phyloP scores from a whole-genome alignment of 2,329 filamentous ascomycete genomes.

The Nothopassalora personata region DNA sequence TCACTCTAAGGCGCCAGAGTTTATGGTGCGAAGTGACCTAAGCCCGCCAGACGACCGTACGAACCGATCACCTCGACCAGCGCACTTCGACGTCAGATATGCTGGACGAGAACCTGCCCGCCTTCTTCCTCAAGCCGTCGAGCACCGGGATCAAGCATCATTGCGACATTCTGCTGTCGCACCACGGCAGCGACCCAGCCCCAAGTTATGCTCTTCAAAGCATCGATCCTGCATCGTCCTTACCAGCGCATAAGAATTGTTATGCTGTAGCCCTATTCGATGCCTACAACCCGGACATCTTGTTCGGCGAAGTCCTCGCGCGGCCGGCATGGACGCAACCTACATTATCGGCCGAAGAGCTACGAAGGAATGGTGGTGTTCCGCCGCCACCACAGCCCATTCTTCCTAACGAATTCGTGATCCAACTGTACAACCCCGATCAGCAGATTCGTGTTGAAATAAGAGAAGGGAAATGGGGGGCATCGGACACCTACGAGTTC shows the following conservation, averaged over 20 bases:
- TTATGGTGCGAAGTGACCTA: neutral
- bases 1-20: neutral
- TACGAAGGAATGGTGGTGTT: constrained; percentile 63
- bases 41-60: neutral
- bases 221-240: constrained; percentile 57
- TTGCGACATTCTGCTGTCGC: constrained; percentile 52
- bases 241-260: constrained; percentile 66
- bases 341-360: constrained; percentile 72
- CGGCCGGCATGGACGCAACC: constrained; percentile 82
- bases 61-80: neutral
- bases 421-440: constrained; percentile 92
- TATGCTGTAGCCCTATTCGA: constrained; percentile 86
- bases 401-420: constrained; percentile 70
- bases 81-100: neutral
- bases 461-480: constrained; percentile 72
- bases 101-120: constrained; percentile 61
- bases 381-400: constrained; percentile 63
- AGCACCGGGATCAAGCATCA: constrained; percentile 47
- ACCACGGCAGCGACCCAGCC: constrained; percentile 74
- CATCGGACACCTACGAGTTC: constrained; percentile 80
- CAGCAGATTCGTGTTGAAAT: constrained; percentile 68
- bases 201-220: constrained; percentile 77
- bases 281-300: constrained; percentile 69
- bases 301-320: constrained; percentile 82
- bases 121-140: constrained; percentile 56